Evolutionary conservation across 78 protist genomes (phyloP).

Genomic region (Dictyostelium brefeldianum): DNA sequence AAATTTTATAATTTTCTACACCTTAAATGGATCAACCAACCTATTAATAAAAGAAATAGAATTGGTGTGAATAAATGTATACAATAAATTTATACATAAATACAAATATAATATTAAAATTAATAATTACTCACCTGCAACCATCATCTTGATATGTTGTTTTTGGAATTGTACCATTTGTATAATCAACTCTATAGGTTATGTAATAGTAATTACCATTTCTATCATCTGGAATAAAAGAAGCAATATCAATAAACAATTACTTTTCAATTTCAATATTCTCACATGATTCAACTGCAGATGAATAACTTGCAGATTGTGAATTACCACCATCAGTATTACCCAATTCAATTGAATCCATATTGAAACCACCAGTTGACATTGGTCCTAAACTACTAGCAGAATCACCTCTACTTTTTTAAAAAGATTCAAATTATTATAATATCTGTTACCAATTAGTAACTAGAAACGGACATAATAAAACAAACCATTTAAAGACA

Average conservation of each 20-base stretch:
- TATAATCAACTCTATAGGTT: background rate
- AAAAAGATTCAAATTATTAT: no score
- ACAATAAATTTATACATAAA: no score
- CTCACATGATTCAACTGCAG: background rate
- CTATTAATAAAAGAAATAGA: no score
- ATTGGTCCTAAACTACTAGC: background rate
- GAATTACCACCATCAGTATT: slow-evolving; percentile 2
- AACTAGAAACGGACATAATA: no score
- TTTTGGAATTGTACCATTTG: background rate
- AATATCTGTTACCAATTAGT: no score
- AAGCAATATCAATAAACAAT: background rate
- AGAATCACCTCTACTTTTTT: background rate
- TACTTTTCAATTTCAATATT: background rate
- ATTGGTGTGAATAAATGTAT: no score
- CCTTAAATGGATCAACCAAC: no score
- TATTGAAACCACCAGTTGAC: background rate
- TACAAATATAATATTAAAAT: no score
- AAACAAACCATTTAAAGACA: no score
- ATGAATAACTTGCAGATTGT: background rate
- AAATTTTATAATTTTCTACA: background rate
- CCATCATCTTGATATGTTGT: background rate
- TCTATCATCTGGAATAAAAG: background rate
- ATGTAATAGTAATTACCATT: background rate
- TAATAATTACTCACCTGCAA: background rate
- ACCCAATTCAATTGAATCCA: background rate